Evolutionary conservation across 202 grass and related monocot genomes (phyloP), one percentile per base, ranked within the genome.

Genomic region (Carex sylvatica): DNA sequence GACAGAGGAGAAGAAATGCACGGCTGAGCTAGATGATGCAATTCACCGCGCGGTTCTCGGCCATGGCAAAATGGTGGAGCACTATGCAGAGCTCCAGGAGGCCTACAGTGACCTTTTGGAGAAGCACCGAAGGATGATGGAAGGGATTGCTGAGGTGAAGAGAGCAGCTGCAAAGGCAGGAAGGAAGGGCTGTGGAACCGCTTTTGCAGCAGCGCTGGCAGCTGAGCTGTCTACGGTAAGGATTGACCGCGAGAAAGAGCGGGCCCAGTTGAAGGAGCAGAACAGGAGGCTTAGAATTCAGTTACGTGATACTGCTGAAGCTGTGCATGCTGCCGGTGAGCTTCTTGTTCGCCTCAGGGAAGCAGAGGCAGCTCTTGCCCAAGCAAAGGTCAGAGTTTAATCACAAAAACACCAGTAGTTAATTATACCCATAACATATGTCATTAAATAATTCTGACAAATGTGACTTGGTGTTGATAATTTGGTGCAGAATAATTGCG

Each of bases 241-340:
- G 82, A 99, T 96, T 56, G 97, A 99, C 75, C 71, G 97, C 3
- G 97, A 99, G 44, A 99, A 99, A 65, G 97, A 99, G 44, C 83
- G 93, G 65, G 82, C 73, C 0, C 87, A 90, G 66, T 87, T 99
- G 42, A 99, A 89, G 87, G 97, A 99, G 70, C 93, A 96, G 85
- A 99, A 99, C 82, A 92, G 97, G 86, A 90, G 91, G 85, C 91
- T 99, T 19, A 87, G 91, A 70, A 92, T 99, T 59, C 96, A 99
- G 88, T 87, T 96, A 10, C 91, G 93, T 2, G 93, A 99, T 54
- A 99, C 96, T 1, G 96, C 96, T 15, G 96, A 99, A 86, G 96
- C 96, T 20, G 96, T 99, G 13, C 93, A 99, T 82, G 96, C 96
- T 75, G 95, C 95, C 22, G 95, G 95, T 18, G 95, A 98, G 84